Evolutionary conservation across 345 rosid species (phyloP).

Genomic region (Garcia nutans): DNA sequence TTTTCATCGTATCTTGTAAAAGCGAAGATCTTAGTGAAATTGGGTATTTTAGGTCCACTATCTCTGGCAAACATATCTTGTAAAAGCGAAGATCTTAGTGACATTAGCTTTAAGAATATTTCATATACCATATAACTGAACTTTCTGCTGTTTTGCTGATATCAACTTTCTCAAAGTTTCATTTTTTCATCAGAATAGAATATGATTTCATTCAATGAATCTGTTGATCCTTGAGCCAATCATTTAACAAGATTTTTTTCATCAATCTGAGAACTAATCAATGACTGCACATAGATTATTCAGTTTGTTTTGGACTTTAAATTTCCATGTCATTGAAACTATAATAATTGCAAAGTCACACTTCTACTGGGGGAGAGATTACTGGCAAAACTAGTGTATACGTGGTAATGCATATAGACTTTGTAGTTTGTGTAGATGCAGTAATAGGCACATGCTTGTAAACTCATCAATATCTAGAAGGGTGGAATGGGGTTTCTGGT

Average conservation of each 20-base stretch:
- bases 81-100: too few relatives aligned
- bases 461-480: not conserved
- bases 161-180: not conserved
- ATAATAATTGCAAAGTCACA: not conserved
- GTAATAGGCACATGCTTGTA: not conserved
- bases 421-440: not conserved
- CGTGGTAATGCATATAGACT: not conserved
- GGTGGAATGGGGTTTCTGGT: too few relatives aligned
- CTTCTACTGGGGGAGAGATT: not conserved
- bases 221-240: not conserved
- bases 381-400: not conserved
- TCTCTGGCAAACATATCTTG: too few relatives aligned
- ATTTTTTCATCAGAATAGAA: not conserved
- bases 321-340: not conserved
- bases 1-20: not conserved
- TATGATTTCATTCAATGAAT: too few relatives aligned
- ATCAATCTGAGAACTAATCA: not conserved
- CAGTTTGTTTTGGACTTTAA: not conserved
- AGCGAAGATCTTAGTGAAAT: not conserved
- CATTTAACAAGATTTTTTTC: not conserved
- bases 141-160: not conserved
- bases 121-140: not conserved
- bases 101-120: not conserved
- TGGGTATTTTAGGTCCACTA: not conserved
- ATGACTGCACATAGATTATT: not conserved